These are phyloP conservation scores for Leptographium radiaticola DNA, from an alignment of 2,329 filamentous ascomycete species.

Conservation along the genomic window DNA sequence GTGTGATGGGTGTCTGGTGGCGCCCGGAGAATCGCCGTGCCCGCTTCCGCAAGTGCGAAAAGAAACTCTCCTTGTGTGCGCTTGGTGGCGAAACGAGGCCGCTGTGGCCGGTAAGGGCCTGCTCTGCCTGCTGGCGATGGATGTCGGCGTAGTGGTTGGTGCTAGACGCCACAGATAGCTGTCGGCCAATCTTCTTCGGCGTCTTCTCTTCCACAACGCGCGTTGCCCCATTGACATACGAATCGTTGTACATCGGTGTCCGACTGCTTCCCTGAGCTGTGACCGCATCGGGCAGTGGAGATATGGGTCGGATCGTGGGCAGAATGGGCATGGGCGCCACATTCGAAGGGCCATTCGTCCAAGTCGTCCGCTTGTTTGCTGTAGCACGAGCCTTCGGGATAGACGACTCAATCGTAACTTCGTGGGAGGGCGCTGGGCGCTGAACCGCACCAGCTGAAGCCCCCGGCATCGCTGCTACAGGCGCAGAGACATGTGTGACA, in stretches of 20 bases:
- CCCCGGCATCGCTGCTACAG: background rate
- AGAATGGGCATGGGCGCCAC: conserved; percentile 90
- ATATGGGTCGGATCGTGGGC: conserved; percentile 87
- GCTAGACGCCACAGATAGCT: conserved; percentile 82
- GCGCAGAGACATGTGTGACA: background rate
- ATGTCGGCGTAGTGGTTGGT: conserved; percentile 87
- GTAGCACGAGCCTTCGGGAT: conserved; percentile 33
- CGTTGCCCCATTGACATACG: conserved; percentile 27
- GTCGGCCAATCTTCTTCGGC: conserved; percentile 84
- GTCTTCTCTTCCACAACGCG: conserved; percentile 45
- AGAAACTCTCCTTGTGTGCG: conserved; percentile 89
- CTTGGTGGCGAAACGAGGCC: conserved; percentile 64
- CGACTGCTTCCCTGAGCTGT: conserved; percentile 74
- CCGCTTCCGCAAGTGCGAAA: conserved; percentile 89
- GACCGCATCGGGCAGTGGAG: conserved; percentile 87
- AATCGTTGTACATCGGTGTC: conserved; percentile 38
- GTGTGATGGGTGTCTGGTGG: conserved; percentile 69
- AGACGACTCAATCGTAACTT: conserved; percentile 24
- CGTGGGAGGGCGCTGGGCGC: conserved; percentile 30
- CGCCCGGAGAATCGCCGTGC: conserved; percentile 85
- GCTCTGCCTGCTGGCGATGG: conserved; percentile 82
- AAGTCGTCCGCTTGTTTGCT: conserved; percentile 75
- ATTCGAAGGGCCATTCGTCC: conserved; percentile 72
- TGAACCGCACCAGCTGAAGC: conserved; percentile 16
- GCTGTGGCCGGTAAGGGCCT: conserved; percentile 71